Conservation (phyloP, 75 land plant genomes). For the Chamaecyparis obtusa region DNA sequence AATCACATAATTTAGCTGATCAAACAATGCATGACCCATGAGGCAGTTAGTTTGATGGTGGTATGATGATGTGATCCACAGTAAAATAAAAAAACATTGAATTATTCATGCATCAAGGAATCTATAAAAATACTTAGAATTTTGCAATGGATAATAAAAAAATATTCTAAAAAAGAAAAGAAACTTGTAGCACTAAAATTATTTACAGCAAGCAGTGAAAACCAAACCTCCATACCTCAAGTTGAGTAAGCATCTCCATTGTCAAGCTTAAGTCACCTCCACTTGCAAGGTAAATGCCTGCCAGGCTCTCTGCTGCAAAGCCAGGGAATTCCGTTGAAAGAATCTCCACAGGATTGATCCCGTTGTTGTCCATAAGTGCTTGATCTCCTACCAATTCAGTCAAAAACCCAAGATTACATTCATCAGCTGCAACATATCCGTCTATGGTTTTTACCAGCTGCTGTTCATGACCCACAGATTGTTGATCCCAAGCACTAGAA, state of each 20-base stretch:
- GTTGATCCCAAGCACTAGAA: slow-evolving; percentile 37
- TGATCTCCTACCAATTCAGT: slow-evolving; percentile 39
- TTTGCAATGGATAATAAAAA: background rate
- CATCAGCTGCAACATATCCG: slow-evolving; percentile 30
- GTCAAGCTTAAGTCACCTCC: slow-evolving; percentile 77
- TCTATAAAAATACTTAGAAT: background rate
- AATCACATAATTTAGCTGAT: background rate
- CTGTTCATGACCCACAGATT: slow-evolving; percentile 22
- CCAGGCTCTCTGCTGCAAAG: slow-evolving; percentile 86
- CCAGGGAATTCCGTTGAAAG: slow-evolving; percentile 80
- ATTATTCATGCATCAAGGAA: background rate
- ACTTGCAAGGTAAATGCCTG: slow-evolving; percentile 78
- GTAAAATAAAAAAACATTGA: background rate
- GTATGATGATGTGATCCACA: background rate
- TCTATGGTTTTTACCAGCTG: slow-evolving; percentile 32
- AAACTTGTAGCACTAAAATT: background rate
- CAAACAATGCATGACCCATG: background rate
- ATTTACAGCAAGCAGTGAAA: background rate
- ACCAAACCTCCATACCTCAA: slow-evolving; percentile 59
- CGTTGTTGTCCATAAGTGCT: slow-evolving; percentile 26
- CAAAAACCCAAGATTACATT: slow-evolving; percentile 28
- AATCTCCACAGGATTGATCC: slow-evolving; percentile 51
- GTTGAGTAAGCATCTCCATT: slow-evolving; percentile 86
- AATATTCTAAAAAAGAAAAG: background rate
- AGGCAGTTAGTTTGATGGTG: background rate